Evolutionary conservation across 2,329 filamentous ascomycete species (phyloP), one percentile per base, ranked within the genome.

Genomic region (Nannizziopsis arthrosporioides): DNA sequence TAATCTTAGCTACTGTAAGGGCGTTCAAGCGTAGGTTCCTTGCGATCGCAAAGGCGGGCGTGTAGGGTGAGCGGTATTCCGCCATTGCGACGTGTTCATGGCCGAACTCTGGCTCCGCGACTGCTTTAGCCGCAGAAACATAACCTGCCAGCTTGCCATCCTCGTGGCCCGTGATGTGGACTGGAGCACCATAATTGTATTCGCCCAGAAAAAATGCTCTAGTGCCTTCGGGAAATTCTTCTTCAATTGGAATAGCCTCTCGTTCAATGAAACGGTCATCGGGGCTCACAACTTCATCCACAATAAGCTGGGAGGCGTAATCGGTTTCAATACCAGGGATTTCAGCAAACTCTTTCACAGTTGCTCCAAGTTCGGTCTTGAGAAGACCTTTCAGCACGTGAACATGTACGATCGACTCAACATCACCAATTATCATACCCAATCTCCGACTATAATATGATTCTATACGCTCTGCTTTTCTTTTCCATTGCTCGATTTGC

Each of bases 131-230:
- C 27, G 78, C 75, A 1, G 82, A 83, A n/a, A 96, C 74, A 67
- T 82, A 77, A 46, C 94, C 80, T 51, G 87, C 82, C 9, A 85
- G 80, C 64, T 85, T 89, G 59, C 85, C 82, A 51, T 78, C 74
- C 12, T 73, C 73, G 60, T 96, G 86, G 1, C 78, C 80, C 18
- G 78, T 76, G 17, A 98, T 80, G 62, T 92, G 81, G n/a, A 94
- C 70, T 2, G 92, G 90, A 34, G 89, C 80, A 12, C 92, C 92
- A 59, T 94, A 96, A 46, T 87, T 86, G 67, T 84, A 93, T 34
- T 95, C 89, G 41, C 92, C 92, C 2, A 98, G 71, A 72, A 94
- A 96, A 70, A 98, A 98, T 0, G 85, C 88, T 48, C 82, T 78
- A 1, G 86, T 85, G 35, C 81, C 82, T 48, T 81, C 68, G 0